Evolutionary conservation across 768 basidiomycete species (phyloP), one percentile per base, ranked within the genome.

Genomic region (Tricholoma sp.): DNA sequence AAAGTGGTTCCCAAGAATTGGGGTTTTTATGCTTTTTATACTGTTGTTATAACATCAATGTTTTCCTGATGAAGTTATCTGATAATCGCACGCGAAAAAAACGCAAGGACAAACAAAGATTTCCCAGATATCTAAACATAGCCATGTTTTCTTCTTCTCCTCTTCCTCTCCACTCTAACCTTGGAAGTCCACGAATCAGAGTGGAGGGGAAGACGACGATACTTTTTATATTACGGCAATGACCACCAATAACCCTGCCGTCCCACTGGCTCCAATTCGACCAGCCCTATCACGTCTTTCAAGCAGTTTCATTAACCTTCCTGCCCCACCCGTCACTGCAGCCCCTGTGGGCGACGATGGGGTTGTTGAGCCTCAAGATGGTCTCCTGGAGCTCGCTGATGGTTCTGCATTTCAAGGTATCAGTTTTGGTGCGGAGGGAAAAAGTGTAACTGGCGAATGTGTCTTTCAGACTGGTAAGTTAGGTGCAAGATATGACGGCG

Each of bases 391-490:
- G 73, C 80, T 99, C 59, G 81, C 81, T 50, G 96, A 98, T 73
- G 96, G 95, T 3, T 83, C 91, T 55, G 87, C 89, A 1, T 91
- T 85, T 66, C 79, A 88, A 56, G 97, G 97, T 34, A 86, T 90
- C 69, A 93, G 89, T 67, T 98, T 99, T 68, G 97, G 97, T 66
- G 94, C 93, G 4, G 82, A 92, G 64, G 83, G 81, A 47, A 95
- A 93, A 74, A 94, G 91, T 67, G 80, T 96, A 31, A 82, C 96
- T 16, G 97, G 97, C 65, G 97, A 99, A 83, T 98, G 97, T 72
- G 97, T 99, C 67, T 99, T 99, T 76, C 96, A 98, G 78, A 99
- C 97, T 39, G 97, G 97, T 95, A 67, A 70, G 88, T 66, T 43
- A 41, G 18, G 41, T 50, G 22, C 45, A 51, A 31, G 35, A 32